A percentile compares a stretch with the other conserved stretches of the same genome.
These are phyloP conservation scores for Trichoderma atrobrunneum DNA, from an alignment of 2,329 filamentous ascomycete species.

Conservation along the genomic window DNA sequence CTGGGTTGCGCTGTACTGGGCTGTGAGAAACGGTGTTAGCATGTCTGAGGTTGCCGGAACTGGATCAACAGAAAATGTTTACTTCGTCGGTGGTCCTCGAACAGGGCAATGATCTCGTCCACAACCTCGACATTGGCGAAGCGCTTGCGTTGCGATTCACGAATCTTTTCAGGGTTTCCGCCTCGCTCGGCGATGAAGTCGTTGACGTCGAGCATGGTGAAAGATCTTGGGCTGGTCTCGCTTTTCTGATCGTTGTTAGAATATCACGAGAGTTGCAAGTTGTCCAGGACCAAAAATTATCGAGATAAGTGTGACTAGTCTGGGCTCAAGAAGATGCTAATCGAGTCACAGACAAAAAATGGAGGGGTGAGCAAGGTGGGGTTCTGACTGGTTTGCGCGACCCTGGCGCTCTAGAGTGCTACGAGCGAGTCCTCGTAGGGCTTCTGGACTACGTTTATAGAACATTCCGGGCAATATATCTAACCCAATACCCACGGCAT, in stretches of 20 bases:
- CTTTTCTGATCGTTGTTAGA: neutral
- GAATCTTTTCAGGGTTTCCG: conserved; percentile 86
- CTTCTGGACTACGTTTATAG: neutral
- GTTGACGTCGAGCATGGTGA: conserved; percentile 68
- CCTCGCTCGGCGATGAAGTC: conserved; percentile 85
- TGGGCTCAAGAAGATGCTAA: neutral
- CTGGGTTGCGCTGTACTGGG: conserved; percentile 75
- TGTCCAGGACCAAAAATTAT: neutral
- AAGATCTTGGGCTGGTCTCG: neutral
- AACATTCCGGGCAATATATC: neutral
- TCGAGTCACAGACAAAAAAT: conserved; percentile 8
- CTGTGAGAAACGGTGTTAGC: conserved; percentile 24
- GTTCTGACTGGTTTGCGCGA: conserved; percentile 6
- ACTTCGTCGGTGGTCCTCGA: conserved; percentile 80
- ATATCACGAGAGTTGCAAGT: neutral
- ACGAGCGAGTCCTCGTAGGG: neutral
- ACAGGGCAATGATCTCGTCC: conserved; percentile 85
- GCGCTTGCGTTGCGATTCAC: conserved; percentile 83
- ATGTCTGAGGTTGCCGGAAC: neutral
- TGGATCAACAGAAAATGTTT: conserved; percentile 28
- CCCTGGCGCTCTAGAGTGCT: neutral
- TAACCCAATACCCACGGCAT: neutral
- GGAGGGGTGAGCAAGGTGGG: conserved; percentile 15
- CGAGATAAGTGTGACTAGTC: neutral
- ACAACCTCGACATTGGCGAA: conserved; percentile 79